Evolutionary conservation across 1,139 yeast species (phyloP), one percentile per base, ranked within the genome.

Genomic region (Nematodospora anomalae): DNA sequence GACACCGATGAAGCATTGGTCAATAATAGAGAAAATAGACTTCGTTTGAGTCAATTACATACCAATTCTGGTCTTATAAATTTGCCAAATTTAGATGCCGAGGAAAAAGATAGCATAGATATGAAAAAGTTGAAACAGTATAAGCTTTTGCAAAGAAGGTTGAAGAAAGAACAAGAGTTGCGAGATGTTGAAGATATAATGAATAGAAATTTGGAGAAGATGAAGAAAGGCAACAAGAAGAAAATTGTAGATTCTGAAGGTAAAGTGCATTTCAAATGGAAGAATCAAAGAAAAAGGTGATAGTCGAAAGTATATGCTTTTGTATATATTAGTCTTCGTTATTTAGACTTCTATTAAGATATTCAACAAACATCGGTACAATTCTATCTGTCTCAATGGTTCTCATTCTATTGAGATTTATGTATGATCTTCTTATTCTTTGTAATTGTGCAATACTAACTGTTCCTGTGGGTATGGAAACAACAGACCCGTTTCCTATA

Each of bases 171-270:
- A 47, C 61, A 69, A 40, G 76, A 86, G 57, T 70, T 92, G 46
- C 68, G 70, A 32, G 74, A 75, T 41, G 87, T 90, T 11, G 86
- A 86, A 53, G 71, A 72, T 32, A 76, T 80, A 51, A 80, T 89
- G 81, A 86, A 83, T 38, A 54, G 75, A 42, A 94, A 89, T 51
- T 76, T 85, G 42, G 95, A 90, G 55, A 74, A 89, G 42, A 87
- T 90, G 96, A 87, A 87, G 58, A 83, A 82, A 48, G 97, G 97
- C 0, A 79, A 79, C 42, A 87, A 85, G 63, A 85, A 83, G 72
- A 90, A 89, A 67, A 57, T 83, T 3, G 69, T 74, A 4, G 82
- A 73, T 39, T 62, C 71, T 10, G 72, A 76, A 30, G 97, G 97
- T 3, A 74, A 74, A 42, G 75, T 75, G 1, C 69, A 72, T n/a